Percentiles rank a stretch among this genome's conserved stretches.
These are phyloP conservation scores for Helicocarpus griseus DNA, from an alignment of 2,329 filamentous ascomycete species.

Conservation along the genomic window DNA sequence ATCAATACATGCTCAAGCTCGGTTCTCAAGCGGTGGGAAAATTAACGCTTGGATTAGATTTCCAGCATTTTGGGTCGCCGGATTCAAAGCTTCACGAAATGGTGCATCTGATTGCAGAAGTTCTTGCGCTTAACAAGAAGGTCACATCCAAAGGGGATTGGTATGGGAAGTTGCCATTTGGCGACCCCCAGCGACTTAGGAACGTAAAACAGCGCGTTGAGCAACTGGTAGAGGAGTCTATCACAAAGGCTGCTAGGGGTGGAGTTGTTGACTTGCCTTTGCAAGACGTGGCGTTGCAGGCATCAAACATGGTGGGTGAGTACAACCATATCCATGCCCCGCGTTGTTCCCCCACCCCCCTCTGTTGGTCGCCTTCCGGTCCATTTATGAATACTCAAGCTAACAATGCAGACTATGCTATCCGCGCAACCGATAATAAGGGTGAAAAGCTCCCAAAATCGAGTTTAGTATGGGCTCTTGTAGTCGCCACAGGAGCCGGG, in stretches of 20 bases:
- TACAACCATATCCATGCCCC: background rate
- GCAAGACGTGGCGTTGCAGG: conserved; percentile 40
- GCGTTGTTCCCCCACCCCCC: too few relatives aligned
- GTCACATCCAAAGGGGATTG: conserved; percentile 45
- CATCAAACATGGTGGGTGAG: conserved; percentile 13
- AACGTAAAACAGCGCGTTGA: background rate
- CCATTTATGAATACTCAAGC: too few relatives aligned
- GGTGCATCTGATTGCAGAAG: conserved; percentile 41
- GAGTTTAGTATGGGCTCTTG: conserved; percentile 32
- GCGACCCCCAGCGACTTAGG: conserved; percentile 21
- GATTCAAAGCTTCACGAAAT: conserved; percentile 44
- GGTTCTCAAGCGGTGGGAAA: conserved; percentile 37
- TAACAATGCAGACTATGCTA: conserved; percentile 44
- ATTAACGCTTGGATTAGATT: conserved; percentile 35
- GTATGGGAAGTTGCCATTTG: conserved; percentile 50
- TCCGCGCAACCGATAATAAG: conserved; percentile 45
- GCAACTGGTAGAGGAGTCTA: background rate
- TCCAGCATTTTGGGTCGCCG: conserved; percentile 33
- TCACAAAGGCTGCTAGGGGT: conserved; percentile 4
- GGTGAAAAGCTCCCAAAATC: conserved; percentile 45
- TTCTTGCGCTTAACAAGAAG: conserved; percentile 50
- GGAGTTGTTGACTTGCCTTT: conserved; percentile 23
- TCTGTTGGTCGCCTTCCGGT: too few relatives aligned
- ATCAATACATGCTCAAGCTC: conserved; percentile 42
- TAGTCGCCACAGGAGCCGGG: conserved; percentile 39